Conservation (phyloP, 192 early-diverging fungal species). For the Funneliformis geosporum region DNA sequence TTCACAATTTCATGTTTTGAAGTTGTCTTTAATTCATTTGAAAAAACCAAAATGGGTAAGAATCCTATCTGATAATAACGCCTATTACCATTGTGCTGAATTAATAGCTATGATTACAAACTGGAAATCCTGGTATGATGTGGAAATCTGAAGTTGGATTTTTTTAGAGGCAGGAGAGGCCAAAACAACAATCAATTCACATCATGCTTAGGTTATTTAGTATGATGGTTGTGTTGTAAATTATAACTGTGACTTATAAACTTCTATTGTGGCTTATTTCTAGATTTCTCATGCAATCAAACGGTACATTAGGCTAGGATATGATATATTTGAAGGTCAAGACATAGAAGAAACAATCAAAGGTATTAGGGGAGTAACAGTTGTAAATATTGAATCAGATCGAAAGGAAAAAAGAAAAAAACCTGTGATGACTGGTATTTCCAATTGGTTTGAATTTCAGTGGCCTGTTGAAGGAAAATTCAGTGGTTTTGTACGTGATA, state of each 20-base stretch:
- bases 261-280: not conserved
- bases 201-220: not conserved
- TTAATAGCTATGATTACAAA: slow-evolving; percentile 4
- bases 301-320: not conserved
- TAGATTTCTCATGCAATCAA: slow-evolving; percentile 1
- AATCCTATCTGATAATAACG: not conserved
- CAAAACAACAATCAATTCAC: not conserved
- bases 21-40: not conserved
- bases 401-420: not conserved
- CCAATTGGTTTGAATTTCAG: slow-evolving; percentile 2
- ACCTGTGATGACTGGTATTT: not conserved
- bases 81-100: not conserved
- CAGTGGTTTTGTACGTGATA: not conserved
- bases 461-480: not conserved
- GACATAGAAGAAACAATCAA: not conserved
- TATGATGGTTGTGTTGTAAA: no score
- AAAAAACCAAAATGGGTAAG: not conserved
- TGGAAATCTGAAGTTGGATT: not conserved
- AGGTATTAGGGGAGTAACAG: not conserved
- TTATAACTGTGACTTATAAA: no score
- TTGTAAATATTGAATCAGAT: not conserved
- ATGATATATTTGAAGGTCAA: not conserved
- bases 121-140: not conserved
- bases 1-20: not conserved
- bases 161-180: slow-evolving; percentile 9